A percentile compares a stretch with the other conserved stretches of the same genome.
Conservation (phyloP, 257 asterid species). For the Mitragyna speciosa region DNA sequence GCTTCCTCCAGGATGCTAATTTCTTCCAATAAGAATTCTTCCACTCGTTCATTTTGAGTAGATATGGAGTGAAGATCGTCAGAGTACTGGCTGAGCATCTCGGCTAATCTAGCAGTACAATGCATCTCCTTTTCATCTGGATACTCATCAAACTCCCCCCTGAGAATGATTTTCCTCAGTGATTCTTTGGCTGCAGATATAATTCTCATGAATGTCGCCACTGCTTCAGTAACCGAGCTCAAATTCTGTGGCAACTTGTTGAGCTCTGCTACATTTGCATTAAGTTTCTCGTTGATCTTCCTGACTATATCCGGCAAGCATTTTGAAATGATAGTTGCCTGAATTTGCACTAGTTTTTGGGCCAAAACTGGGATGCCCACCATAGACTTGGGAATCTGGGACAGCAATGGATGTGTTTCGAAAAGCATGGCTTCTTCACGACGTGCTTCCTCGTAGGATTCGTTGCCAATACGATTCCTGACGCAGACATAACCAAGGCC, state of each 20-base stretch:
- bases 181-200: slow-evolving; percentile 13
- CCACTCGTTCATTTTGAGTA: background rate
- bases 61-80: background rate
- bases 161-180: slow-evolving; percentile 2
- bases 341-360: slow-evolving; percentile 20
- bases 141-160: slow-evolving; percentile 20
- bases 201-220: slow-evolving; percentile 10
- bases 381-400: slow-evolving; percentile 4
- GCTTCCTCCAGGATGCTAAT: slow-evolving; percentile 18
- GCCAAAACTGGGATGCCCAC: slow-evolving; percentile 20
- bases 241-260: slow-evolving; percentile 10
- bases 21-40: background rate
- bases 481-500: slow-evolving; percentile 24
- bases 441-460: slow-evolving; percentile 17
- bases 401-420: slow-evolving; percentile 3
- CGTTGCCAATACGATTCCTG: slow-evolving; percentile 17
- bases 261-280: background rate
- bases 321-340: slow-evolving; percentile 14
- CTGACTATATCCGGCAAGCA: slow-evolving; percentile 5
- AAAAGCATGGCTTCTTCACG: slow-evolving; percentile 6
- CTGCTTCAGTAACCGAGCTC: slow-evolving; percentile 1
- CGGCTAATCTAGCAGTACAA: slow-evolving; percentile 3
- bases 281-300: slow-evolving; percentile 3
- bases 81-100: slow-evolving; percentile 1
- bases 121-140: slow-evolving; percentile 17